Evolutionary conservation across 768 basidiomycete species (phyloP), one percentile per base, ranked within the genome.

Genomic region (Psilocybe sp.): DNA sequence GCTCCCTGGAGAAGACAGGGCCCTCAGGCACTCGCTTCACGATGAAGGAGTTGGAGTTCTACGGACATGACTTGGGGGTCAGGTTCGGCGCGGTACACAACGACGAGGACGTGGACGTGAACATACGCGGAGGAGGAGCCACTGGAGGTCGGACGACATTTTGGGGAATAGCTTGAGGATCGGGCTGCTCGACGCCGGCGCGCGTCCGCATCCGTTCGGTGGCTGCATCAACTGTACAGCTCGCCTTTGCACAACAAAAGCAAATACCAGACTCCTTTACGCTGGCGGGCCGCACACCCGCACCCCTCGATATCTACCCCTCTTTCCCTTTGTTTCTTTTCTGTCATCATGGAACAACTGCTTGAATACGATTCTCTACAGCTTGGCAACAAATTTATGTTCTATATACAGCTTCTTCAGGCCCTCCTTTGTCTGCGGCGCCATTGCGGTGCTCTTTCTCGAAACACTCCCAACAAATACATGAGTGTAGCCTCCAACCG

Each of bases 91-190:
- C 19, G 32, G 14, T 8, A 18, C 44, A 52, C 34, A 49, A 52
- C n/a, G 5, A 36, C 19, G 18, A 20, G 12, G 5, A 37, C 7
- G 12, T 7, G 33, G 18, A 5, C 51, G 38, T 8, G 46, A 40
- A 82, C 87, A 65, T 64, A 91, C 89, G 65, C 89, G 89, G 68
- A 91, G 72, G 54, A 96, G 86, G 68, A 93, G 85, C 93, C 93
- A 96, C 76, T 94, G 81, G 70, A 96, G 89, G 69, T 95, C 92
- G 76, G 74, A 66, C 63, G 90, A 91, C 90, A 92, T 92, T 66
- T 72, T 82, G 74, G 64, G 44, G 46, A 58, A 57, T 49, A 57
- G 57, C 58, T 45, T 58, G 58, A 53, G 59, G 56, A 49, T 58
- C 58, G 54, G 44, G 48, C 49, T 42, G 35, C 58, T 49, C 60